Evolutionary conservation across 805 yeast species (phyloP).

Genomic region (Candida silvatica): DNA sequence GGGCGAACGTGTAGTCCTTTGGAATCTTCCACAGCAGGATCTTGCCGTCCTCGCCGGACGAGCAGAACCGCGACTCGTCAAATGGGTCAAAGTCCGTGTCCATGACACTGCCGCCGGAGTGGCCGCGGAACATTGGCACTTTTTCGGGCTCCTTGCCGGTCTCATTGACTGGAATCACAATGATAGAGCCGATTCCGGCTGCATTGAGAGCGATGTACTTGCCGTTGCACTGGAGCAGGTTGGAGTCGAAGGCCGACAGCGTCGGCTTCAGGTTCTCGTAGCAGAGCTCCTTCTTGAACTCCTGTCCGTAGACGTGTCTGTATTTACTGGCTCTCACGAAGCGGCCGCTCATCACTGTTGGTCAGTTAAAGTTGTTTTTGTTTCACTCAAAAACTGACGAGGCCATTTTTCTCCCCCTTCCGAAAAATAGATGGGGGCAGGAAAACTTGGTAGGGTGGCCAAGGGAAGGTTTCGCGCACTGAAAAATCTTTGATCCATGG

Average conservation of each 20-base stretch:
- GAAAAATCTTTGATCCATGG: too few relatives aligned
- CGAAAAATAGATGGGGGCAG: too few relatives aligned
- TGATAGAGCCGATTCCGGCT: constrained; percentile 97
- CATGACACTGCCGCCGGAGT: constrained; percentile 88
- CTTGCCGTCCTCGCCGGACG: constrained; percentile 75
- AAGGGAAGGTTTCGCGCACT: too few relatives aligned
- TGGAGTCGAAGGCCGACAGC: constrained; percentile 95
- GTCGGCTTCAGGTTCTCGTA: constrained; percentile 73
- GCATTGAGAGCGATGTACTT: constrained; percentile 78
- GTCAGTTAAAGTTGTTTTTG: too few relatives aligned
- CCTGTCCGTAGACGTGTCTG: constrained; percentile 94
- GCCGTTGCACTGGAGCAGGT: constrained; percentile 80
- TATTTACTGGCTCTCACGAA: constrained; percentile 95
- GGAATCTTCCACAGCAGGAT: constrained; percentile 88
- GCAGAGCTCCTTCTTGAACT: constrained; percentile 60
- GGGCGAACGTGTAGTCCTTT: constrained; percentile 61
- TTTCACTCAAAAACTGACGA: too few relatives aligned
- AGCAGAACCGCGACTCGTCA: constrained; percentile 62
- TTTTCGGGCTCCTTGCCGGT: constrained; percentile 91
- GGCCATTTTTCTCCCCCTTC: too few relatives aligned
- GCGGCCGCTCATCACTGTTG: constrained; percentile 74
- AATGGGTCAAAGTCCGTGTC: constrained; percentile 97
- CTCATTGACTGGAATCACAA: constrained; percentile 79
- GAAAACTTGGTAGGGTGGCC: too few relatives aligned
- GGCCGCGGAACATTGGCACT: constrained; percentile 92